These are phyloP conservation scores for Alternaria panax DNA, from an alignment of 2,329 filamentous ascomycete species.

Conservation along the genomic window DNA sequence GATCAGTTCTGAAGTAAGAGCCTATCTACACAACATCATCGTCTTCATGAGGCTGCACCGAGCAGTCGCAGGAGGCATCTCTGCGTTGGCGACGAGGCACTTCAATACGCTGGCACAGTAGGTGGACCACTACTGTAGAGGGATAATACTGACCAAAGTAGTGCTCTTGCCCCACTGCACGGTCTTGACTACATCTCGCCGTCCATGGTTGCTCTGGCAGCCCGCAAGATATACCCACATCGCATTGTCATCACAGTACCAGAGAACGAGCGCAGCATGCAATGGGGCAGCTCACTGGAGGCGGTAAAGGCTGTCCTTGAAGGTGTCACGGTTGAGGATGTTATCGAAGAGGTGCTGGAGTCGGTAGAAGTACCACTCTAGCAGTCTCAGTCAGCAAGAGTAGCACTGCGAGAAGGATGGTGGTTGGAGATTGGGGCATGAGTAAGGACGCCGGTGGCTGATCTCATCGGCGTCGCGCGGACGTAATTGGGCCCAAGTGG, in stretches of 20 bases:
- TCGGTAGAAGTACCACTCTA: conserved; percentile 64
- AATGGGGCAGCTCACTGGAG: conserved; percentile 84
- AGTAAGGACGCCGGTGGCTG: conserved; percentile 37
- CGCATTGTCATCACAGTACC: conserved; percentile 74
- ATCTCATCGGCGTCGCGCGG: conserved; percentile 27
- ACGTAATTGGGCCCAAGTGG: conserved; percentile 34
- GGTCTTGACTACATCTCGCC: conserved; percentile 82
- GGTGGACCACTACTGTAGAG: neutral
- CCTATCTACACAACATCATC: conserved; percentile 87
- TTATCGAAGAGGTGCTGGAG: conserved; percentile 66
- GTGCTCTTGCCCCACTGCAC: conserved; percentile 81
- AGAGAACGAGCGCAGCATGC: conserved; percentile 82
- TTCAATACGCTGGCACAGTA: conserved; percentile 72
- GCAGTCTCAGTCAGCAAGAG: conserved; percentile 1
- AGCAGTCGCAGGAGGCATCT: conserved; percentile 79
- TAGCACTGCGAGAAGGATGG: neutral
- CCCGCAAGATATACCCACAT: conserved; percentile 87
- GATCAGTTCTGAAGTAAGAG: conserved; percentile 77
- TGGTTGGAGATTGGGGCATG: conserved; percentile 22
- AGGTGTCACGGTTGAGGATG: conserved; percentile 61
- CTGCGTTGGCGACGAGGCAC: conserved; percentile 79
- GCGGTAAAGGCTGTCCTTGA: conserved; percentile 74
- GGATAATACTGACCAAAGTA: conserved; percentile 45
- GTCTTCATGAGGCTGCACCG: conserved; percentile 88
- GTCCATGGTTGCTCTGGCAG: conserved; percentile 80